phyloP scores from a whole-genome alignment of 306 rosid species.

The Rosa multiflora region DNA sequence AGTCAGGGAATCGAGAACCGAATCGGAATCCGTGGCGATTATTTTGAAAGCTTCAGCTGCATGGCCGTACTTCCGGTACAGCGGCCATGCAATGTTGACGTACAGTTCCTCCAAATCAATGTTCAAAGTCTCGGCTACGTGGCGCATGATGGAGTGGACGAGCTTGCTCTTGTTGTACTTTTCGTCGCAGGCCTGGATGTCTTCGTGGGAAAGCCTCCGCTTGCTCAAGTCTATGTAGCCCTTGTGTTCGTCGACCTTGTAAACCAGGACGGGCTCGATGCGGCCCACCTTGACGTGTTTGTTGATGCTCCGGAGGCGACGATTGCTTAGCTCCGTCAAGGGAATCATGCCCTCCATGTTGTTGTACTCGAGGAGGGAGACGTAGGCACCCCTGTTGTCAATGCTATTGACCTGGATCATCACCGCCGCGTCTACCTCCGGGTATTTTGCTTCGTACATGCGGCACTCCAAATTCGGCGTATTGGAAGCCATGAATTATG shows the following conservation, averaged over 20 bases:
- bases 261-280: constrained; percentile 97
- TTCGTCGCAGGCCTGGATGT: constrained; percentile 81
- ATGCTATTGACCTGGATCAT: constrained; percentile 96
- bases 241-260: constrained; percentile 83
- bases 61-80: constrained; percentile 84
- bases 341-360: constrained; percentile 97
- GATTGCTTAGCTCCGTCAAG: constrained; percentile 90
- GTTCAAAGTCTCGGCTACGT: constrained; percentile 73
- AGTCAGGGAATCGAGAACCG: constrained; percentile 67
- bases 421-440: constrained; percentile 94
- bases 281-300: constrained; percentile 85
- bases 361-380: constrained; percentile 86
- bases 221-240: constrained; percentile 95
- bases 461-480: constrained; percentile 77
- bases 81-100: constrained; percentile 87
- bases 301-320: constrained; percentile 90
- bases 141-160: constrained; percentile 92
- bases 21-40: constrained; percentile 79
- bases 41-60: constrained; percentile 96
- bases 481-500: constrained; percentile 38
- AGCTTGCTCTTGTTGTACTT: constrained; percentile 96
- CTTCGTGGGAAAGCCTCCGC: constrained; percentile 86
- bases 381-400: constrained; percentile 93
- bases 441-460: constrained; percentile 87
- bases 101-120: constrained; percentile 87